Evolutionary conservation across 2,329 filamentous ascomycete species (phyloP), one percentile per base, ranked within the genome.

Genomic region (Stemphylium lycopersici): DNA sequence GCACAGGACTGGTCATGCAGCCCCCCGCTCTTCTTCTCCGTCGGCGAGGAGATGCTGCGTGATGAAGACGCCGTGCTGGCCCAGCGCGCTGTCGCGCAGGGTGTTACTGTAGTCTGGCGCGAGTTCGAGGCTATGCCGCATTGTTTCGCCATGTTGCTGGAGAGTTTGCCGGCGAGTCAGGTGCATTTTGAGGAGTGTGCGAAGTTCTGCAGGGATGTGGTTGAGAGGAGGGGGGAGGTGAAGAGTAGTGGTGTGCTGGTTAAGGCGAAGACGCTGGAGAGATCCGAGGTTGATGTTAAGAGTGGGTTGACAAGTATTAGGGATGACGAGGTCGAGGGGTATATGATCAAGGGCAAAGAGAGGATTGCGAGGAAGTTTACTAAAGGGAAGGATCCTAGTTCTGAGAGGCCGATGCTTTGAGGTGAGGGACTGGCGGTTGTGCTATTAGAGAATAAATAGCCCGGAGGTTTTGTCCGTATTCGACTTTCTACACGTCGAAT

Each of bases 121-220:
- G 84, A 91, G 74, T 95, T 87, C 69, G 87, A 92, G 71, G 88
- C 85, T 3, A 93, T 93, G 90, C 89, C 90, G 48, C 90, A 93
- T 74, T 86, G 84, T 62, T 93, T 82, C 61, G 73, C 67, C 0
- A 74, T 80, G 74, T 55, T 81, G 50, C 55, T 81, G 3, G 77
- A 78, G n/a, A 52, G 60, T 1, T 49, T 73, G 2, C 43, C 59
- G 3, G 72, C 58, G 0, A 62, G 68, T 6, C 53, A 65, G 6
- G 57, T 73, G 48, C 77, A 76, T 66, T 62, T 78, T 16, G 65
- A 63, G 6, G 73, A 73, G 39, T 78, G 72, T 65, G 74, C 68
- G 0, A 57, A 59, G 44, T 76, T 75, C 44, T 72, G 70, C 31
- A 65, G 48, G 6, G 56, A 62, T 3, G 68, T 70, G 13, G 73